Evolutionary conservation across 495 filamentous ascomycete species (phyloP).

Genomic region (Hyaloscypha finlandica): DNA sequence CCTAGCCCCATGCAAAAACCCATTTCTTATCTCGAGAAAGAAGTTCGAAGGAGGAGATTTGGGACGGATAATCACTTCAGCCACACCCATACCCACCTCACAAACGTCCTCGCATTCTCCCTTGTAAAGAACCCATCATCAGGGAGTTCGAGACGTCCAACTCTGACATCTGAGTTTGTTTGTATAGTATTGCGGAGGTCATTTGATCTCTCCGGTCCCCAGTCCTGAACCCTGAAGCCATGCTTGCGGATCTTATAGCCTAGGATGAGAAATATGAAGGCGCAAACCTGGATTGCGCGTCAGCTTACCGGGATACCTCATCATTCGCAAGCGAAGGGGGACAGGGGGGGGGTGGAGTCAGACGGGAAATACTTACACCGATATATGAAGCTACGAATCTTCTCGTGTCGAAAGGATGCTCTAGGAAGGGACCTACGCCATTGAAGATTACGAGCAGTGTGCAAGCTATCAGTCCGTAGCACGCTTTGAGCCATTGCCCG

Average conservation of each 20-base stretch:
- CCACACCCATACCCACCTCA: slow-evolving; percentile 42
- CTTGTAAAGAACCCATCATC: slow-evolving; percentile 32
- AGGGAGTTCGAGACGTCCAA: slow-evolving; percentile 38
- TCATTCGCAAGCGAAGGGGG: background rate
- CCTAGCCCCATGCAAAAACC: no score
- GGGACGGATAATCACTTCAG: slow-evolving; percentile 28
- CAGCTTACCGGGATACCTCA: background rate
- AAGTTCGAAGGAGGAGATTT: no score
- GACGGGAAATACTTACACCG: slow-evolving; percentile 38
- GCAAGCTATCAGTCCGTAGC: slow-evolving; percentile 47
- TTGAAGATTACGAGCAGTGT: slow-evolving; percentile 48
- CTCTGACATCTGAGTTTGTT: slow-evolving; percentile 33
- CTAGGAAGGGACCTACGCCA: slow-evolving; percentile 42
- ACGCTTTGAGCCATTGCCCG: slow-evolving; percentile 47
- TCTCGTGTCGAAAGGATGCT: slow-evolving; percentile 37
- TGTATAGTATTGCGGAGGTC: slow-evolving; percentile 41
- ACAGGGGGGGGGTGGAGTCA: background rate
- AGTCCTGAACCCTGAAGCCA: slow-evolving; percentile 33
- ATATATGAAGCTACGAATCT: slow-evolving; percentile 51
- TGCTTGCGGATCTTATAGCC: slow-evolving; percentile 42
- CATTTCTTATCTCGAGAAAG: no score
- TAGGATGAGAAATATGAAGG: slow-evolving; percentile 38
- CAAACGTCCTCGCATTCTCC: slow-evolving; percentile 33
- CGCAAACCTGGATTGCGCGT: slow-evolving; percentile 31
- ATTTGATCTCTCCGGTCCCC: slow-evolving; percentile 39